phyloP scores from a whole-genome alignment of 495 filamentous ascomycete species.

The Amphirosellinia nigrospora region DNA sequence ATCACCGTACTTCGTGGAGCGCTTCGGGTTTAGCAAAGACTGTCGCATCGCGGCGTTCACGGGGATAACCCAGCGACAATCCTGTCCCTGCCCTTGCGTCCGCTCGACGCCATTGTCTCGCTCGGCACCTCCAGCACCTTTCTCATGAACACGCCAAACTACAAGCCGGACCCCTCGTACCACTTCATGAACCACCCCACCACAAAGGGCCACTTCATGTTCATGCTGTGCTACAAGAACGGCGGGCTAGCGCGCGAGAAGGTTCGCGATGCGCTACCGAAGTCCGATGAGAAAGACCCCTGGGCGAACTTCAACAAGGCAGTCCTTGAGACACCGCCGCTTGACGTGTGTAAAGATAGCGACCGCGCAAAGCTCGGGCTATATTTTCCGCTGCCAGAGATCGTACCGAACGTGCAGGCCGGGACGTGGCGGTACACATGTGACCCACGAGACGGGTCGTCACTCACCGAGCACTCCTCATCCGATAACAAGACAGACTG shows the following conservation, averaged over 20 bases:
- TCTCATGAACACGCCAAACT: constrained; percentile 91
- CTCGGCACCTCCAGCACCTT: constrained; percentile 96
- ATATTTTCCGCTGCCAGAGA: constrained; percentile 94
- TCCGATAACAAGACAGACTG: constrained; percentile 38
- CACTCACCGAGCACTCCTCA: constrained; percentile 47
- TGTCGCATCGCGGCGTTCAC: constrained; percentile 86
- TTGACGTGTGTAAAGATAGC: constrained; percentile 61
- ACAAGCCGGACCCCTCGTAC: constrained; percentile 83
- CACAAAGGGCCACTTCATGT: constrained; percentile 85
- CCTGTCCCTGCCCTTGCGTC: constrained; percentile 81
- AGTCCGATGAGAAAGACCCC: constrained; percentile 50
- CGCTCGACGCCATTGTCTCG: constrained; percentile 90
- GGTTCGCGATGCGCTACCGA: constrained; percentile 71
- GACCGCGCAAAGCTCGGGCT: constrained; percentile 81
- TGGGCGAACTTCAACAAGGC: constrained; percentile 82
- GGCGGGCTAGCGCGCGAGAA: constrained; percentile 90
- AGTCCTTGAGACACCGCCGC: constrained; percentile 66
- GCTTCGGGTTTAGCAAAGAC: constrained; percentile 76
- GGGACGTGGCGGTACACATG: constrained; percentile 87
- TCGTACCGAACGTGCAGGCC: constrained; percentile 84
- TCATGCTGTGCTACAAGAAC: constrained; percentile 99
- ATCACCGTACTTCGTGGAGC: constrained; percentile 73
- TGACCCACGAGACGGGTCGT: constrained; percentile 52
- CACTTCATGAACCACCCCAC: constrained; percentile 93
- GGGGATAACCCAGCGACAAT: constrained; percentile 95